A percentile compares a stretch with the other conserved stretches of the same genome.
Conservation (phyloP, 257 asterid species). For the Salvia miltiorrhiza region DNA sequence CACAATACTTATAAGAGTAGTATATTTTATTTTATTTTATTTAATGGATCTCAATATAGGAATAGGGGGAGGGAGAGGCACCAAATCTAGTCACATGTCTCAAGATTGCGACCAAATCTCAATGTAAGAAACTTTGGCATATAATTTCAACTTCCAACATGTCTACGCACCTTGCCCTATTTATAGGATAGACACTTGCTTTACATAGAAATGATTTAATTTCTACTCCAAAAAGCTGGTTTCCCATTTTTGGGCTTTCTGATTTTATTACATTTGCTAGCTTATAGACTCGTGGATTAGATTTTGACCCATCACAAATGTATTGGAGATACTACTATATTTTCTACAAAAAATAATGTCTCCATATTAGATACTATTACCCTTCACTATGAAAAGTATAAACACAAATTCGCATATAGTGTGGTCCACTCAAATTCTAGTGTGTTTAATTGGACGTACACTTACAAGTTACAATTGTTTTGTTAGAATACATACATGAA, state of each 20-base stretch:
- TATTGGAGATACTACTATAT: not conserved
- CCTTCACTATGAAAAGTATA: too few species aligned
- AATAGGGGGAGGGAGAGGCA: too few species aligned
- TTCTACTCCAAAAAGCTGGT: not conserved
- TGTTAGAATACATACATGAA: too few species aligned
- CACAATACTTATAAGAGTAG: too few species aligned
- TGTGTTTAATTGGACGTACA: too few species aligned
- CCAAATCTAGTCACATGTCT: conserved; percentile 16
- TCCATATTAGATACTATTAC: not conserved
- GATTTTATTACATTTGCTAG: not conserved
- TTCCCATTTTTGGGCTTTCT: conserved; percentile 10
- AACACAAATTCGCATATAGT: too few species aligned
- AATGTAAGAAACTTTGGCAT: not conserved
- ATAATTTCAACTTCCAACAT: conserved; percentile 7
- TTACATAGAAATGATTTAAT: not conserved
- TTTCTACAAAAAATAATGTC: not conserved
- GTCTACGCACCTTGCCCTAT: not conserved
- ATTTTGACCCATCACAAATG: not conserved
- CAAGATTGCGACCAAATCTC: conserved; percentile 2
- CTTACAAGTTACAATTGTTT: too few species aligned
- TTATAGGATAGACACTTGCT: not conserved
- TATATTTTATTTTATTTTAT: too few species aligned
- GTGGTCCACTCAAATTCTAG: too few species aligned
- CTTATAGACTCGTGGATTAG: not conserved
- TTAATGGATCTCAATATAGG: too few species aligned